These are phyloP conservation scores for Amanita pallidorosea DNA, from an alignment of 768 basidiomycete genomes.

Conservation along the genomic window DNA sequence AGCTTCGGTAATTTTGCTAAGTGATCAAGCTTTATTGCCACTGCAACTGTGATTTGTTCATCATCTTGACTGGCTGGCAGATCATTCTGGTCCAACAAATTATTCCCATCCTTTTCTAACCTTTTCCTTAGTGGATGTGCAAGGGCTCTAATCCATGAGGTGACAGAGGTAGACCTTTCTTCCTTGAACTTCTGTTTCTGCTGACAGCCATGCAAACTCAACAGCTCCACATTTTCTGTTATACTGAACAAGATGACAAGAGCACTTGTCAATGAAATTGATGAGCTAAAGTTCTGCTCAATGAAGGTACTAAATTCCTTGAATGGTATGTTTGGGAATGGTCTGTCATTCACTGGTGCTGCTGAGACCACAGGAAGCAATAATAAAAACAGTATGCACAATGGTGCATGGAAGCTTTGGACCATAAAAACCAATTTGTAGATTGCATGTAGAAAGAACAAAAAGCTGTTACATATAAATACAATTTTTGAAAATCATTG, in stretches of 20 bases:
- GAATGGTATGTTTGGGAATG: constrained; percentile 11
- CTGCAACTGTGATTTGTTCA: background rate
- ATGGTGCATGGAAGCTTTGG: background rate
- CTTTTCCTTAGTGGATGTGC: background rate
- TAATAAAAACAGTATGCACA: background rate
- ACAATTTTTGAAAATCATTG: too few relatives aligned
- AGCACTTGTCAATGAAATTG: constrained; percentile 9
- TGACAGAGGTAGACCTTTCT: background rate
- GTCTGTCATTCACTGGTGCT: background rate
- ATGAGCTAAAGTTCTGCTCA: constrained; percentile 6
- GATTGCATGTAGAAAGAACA: background rate
- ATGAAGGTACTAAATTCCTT: constrained; percentile 10
- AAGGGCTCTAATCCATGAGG: background rate
- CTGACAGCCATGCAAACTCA: constrained; percentile 11
- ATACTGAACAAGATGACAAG: constrained; percentile 11
- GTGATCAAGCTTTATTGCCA: background rate
- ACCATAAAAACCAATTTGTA: background rate
- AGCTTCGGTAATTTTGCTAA: background rate
- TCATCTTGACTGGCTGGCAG: background rate
- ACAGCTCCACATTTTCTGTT: constrained; percentile 10
- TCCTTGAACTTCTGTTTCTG: background rate
- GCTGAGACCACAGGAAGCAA: background rate
- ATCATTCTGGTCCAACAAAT: background rate
- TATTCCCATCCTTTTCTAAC: background rate
- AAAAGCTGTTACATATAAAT: too few relatives aligned